Percentiles rank a stretch among this genome's conserved stretches.
Evolutionary conservation across 2,329 filamentous ascomycete genomes (phyloP).

Genomic region (Fusarium annulatum): DNA sequence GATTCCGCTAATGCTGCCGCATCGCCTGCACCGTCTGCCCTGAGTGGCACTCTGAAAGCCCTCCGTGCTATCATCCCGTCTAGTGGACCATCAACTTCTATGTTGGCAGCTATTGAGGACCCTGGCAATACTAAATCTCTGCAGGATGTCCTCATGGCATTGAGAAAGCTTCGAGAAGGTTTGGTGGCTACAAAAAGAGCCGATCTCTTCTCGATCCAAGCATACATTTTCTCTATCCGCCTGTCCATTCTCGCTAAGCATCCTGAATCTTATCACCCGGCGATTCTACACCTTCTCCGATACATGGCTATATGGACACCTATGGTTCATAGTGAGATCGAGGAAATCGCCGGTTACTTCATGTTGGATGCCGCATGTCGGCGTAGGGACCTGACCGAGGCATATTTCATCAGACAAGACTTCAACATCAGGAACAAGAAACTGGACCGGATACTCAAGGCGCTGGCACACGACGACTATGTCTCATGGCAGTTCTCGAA

Average conservation of each 20-base stretch:
- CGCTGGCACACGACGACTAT: slow-evolving; percentile 86
- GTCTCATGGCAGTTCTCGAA: slow-evolving; percentile 79
- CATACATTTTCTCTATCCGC: slow-evolving; percentile 91
- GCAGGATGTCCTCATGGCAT: slow-evolving; percentile 79
- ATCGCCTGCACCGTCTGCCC: slow-evolving; percentile 11
- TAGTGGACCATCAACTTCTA: slow-evolving; percentile 20
- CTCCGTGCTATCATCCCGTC: slow-evolving; percentile 23
- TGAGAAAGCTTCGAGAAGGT: slow-evolving; percentile 92
- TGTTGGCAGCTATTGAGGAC: slow-evolving; percentile 34
- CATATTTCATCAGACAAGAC: slow-evolving; percentile 72
- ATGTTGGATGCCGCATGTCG: slow-evolving; percentile 92
- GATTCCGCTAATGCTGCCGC: background rate
- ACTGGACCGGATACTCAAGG: slow-evolving; percentile 74
- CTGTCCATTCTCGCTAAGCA: slow-evolving; percentile 83
- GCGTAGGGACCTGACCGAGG: slow-evolving; percentile 77
- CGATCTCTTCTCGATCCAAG: slow-evolving; percentile 86
- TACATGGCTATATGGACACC: slow-evolving; percentile 75
- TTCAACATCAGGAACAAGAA: slow-evolving; percentile 74
- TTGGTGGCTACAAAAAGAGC: slow-evolving; percentile 81
- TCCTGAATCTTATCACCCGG: slow-evolving; percentile 89
- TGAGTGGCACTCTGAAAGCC: slow-evolving; percentile 18
- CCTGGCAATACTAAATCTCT: slow-evolving; percentile 69
- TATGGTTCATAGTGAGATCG: slow-evolving; percentile 76
- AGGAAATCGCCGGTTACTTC: slow-evolving; percentile 83
- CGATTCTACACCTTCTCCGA: slow-evolving; percentile 81